Percentiles rank a stretch among this genome's conserved stretches.
These are phyloP conservation scores for Amaranthus palmeri DNA, from an alignment of 148 eudicot genomes.

Conservation along the genomic window DNA sequence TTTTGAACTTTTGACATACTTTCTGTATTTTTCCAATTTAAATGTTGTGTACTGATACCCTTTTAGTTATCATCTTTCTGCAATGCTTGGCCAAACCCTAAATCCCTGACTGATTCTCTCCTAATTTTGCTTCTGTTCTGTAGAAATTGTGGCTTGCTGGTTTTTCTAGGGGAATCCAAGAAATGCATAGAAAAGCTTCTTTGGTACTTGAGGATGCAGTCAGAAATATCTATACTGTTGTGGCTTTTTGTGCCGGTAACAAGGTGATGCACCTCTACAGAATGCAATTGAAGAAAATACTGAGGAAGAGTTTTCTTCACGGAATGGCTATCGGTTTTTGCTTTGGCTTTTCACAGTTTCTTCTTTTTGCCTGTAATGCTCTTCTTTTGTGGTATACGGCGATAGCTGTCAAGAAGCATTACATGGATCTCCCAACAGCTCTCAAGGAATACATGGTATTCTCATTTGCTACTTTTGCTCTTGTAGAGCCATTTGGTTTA, in stretches of 20 bases:
- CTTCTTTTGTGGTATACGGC: conserved; percentile 90
- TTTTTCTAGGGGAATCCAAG: conserved; percentile 96
- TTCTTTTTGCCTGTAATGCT: conserved; percentile 93
- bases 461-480: conserved; percentile 97
- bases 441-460: conserved; percentile 95
- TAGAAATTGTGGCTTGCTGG: conserved; percentile 99
- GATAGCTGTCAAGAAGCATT: conserved; percentile 48
- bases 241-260: conserved; percentile 94
- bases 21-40: background rate
- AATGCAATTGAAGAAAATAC: conserved; percentile 64
- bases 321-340: conserved; percentile 96
- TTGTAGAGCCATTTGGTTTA: conserved; percentile 97
- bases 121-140: conserved; percentile 29
- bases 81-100: background rate
- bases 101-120: conserved; percentile 2
- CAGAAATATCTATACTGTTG: conserved; percentile 95
- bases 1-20: background rate
- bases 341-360: conserved; percentile 93
- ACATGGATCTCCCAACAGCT: conserved; percentile 66
- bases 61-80: background rate
- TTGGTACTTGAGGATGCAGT: conserved; percentile 98
- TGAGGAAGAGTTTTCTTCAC: conserved; percentile 76
- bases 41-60: background rate
- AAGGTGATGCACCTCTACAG: conserved; percentile 98
- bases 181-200: conserved; percentile 98